Base-by-base conservation (phyloP, 805 yeast genomes). In the Danielia oregonensis region DNA sequence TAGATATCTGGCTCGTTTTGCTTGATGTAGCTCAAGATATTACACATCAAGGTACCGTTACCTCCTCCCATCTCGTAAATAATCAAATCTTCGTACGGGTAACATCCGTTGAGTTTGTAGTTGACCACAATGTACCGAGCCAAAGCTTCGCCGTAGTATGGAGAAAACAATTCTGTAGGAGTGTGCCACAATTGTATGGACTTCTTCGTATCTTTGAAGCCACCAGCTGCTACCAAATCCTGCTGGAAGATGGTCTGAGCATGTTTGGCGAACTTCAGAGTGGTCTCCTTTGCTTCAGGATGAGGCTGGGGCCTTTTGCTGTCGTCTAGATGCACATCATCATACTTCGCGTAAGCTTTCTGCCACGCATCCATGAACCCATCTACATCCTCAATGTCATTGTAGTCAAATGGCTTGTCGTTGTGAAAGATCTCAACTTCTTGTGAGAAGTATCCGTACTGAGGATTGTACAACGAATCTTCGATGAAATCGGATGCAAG, bases 31-130 rank as follows among this genome's bases (percentile, higher is more conserved):
- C 80, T 79, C 42, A 86, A 57, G 8, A 86, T 74, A 49, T 86
- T 82, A 35, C 70, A 55, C 95, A 87, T 86, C 40, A 86, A 58
- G 0, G 94, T 86, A 26, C 95, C 95, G 50, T 86, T 86, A 46
- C 95, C 95, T 14, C 88, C 95, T 39, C 95, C 96, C 70, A 85
- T 76, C 59, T 87, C 96, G 58, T 86, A 87, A 17, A 86, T 83
- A 5, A 77, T 70, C 30, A 91, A 63, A 51, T 85, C 88, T 26
- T 72, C 68, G 49, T 80, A 79, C 1, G 89, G 91, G 47, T 77
- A 82, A 26, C 73, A 62, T 3, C 63, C 64, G 43, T 80, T 79
- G 46, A 79, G 61, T 55, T 79, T 78, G 54, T 82, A 84, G 53
- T 84, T 81, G 6, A 78, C 80, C 35, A 86, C 59, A 13, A 89